These are phyloP conservation scores for Aquilaria sinensis DNA, from an alignment of 345 rosid genomes.

Conservation along the genomic window DNA sequence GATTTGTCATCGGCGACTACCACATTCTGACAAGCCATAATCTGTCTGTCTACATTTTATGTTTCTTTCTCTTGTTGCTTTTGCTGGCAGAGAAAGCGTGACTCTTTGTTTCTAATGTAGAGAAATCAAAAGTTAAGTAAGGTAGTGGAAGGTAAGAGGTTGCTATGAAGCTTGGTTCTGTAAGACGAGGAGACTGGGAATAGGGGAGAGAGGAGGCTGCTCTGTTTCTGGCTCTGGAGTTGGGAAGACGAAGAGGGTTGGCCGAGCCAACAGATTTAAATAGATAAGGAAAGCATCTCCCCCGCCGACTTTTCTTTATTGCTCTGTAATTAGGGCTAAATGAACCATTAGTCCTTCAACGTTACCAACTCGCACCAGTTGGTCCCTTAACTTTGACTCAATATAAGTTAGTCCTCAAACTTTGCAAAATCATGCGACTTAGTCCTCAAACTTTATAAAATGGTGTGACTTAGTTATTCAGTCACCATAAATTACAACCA, in stretches of 20 bases:
- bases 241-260: slow-evolving; percentile 7
- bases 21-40: slow-evolving; percentile 48
- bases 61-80: background rate
- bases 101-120: background rate
- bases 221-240: slow-evolving; percentile 4
- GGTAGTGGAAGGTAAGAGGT: background rate
- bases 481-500: too few species aligned
- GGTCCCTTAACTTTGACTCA: too few species aligned
- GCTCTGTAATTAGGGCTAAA: too few species aligned
- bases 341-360: too few species aligned
- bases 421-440: too few species aligned
- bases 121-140: background rate
- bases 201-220: slow-evolving; percentile 7
- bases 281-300: too few species aligned
- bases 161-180: background rate
- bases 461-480: too few species aligned
- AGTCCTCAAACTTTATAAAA: too few species aligned
- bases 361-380: too few species aligned
- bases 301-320: too few species aligned
- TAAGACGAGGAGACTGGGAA: background rate
- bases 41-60: slow-evolving; percentile 11
- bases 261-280: slow-evolving; percentile 7
- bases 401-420: too few species aligned
- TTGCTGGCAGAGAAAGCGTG: background rate
- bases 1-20: slow-evolving; percentile 39